Evolutionary conservation across 1,284 basidiomycete genomes (phyloP), one percentile per base, ranked within the genome.

Genomic region (Crepidotus sp.): DNA sequence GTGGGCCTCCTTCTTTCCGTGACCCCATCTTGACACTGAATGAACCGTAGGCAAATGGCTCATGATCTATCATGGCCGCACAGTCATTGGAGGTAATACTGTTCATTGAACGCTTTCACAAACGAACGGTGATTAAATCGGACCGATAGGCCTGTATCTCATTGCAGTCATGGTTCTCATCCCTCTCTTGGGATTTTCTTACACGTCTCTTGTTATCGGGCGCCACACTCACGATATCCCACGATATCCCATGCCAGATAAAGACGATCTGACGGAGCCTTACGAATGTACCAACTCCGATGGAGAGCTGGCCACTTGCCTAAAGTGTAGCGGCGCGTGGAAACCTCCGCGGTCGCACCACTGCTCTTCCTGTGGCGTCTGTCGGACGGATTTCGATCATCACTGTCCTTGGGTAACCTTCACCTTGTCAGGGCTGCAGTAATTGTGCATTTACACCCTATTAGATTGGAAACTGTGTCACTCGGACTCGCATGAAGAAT

Each of bases 361-460:
- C 50, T 76, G 73, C 56, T 71, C 71, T 9, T 62, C 60, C 2
- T 76, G 74, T 43, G 66, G 66, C 25, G 66, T 71, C 10, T 75
- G 73, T 51, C 63, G 73, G 17, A 51, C 70, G 21, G 69, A 66
- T 19, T 74, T 74, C 52, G 73, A 75, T 54, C 74, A 76, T 50
- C 74, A 76, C 56, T 76, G 74, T 54, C 70, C 73, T 37, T 76
- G 73, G 73, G 71, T 76, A 49, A 25, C 62, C 11, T 30, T 19
- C n/a, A n/a, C n/a, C 18, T 22, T 19, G 10, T 33, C 8, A n/a
- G 15, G n/a, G 21, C 11, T 31, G 31, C 37, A 17, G 24, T 36
- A 13, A 6, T 18, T 42, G 11, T 37, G 5, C 2, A 17, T 41
- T 45, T 8, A 53, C 22, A 17, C 40, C n/a, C 9, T 15, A 13